phyloP scores from a whole-genome alignment of 108 stramenopile genomes.

The Mediolabrus comicus region DNA sequence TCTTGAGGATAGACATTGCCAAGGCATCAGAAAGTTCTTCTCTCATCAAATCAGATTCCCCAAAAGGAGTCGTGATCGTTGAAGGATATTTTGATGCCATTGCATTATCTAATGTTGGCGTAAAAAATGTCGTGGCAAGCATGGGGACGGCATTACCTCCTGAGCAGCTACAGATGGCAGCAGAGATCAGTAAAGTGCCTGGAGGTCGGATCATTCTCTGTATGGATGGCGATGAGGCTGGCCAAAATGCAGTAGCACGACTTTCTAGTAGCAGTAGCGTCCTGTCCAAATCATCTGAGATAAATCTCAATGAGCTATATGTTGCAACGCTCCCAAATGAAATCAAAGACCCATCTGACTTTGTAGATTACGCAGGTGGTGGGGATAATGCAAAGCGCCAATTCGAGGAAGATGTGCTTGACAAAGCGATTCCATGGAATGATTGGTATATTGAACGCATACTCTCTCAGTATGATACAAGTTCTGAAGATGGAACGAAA shows the following conservation, averaged over 20 bases:
- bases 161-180: slow-evolving; percentile 70
- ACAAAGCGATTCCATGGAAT: slow-evolving; percentile 59
- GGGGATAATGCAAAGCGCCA: slow-evolving; percentile 24
- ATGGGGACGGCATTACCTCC: slow-evolving; percentile 88
- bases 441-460: slow-evolving; percentile 70
- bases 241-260: slow-evolving; percentile 73
- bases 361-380: slow-evolving; percentile 45
- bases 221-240: slow-evolving; percentile 90
- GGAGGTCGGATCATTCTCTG: slow-evolving; percentile 76
- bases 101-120: slow-evolving; percentile 75
- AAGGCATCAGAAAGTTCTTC: neutral
- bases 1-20: neutral
- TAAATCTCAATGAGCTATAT: slow-evolving; percentile 51
- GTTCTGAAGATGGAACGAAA: slow-evolving; percentile 15
- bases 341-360: slow-evolving; percentile 87
- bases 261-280: slow-evolving; percentile 59
- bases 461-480: slow-evolving; percentile 40
- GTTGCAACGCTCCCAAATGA: slow-evolving; percentile 68
- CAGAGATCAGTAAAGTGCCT: slow-evolving; percentile 35
- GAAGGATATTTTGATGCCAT: slow-evolving; percentile 97
- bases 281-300: slow-evolving; percentile 43
- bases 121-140: slow-evolving; percentile 76
- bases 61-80: slow-evolving; percentile 68
- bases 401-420: slow-evolving; percentile 51
- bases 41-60: neutral